phyloP scores from a whole-genome alignment of 1,284 basidiomycete species.

The Boletus holoroseus region DNA sequence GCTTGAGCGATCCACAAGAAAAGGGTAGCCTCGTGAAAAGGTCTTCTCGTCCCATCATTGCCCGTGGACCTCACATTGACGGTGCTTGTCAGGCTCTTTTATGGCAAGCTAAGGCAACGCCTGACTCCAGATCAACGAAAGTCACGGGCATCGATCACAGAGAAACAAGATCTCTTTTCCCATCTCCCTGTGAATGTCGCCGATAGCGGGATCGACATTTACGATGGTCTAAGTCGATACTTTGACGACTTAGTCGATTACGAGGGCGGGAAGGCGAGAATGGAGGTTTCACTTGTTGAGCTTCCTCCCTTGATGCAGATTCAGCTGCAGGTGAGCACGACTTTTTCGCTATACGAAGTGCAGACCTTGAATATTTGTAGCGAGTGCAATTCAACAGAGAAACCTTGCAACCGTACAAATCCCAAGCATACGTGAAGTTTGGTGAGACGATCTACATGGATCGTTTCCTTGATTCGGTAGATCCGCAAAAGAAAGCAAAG shows the following conservation, averaged over 20 bases:
- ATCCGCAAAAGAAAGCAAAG: conserved; percentile 62
- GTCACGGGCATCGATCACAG: conserved; percentile 60
- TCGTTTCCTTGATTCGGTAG: conserved; percentile 79
- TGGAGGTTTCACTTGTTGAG: conserved; percentile 84
- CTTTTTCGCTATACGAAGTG: background rate
- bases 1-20: conserved; percentile 47
- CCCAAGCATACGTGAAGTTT: conserved; percentile 92
- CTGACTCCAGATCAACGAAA: conserved; percentile 47
- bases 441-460: conserved; percentile 86
- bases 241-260: conserved; percentile 90
- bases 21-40: conserved; percentile 76
- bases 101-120: conserved; percentile 79
- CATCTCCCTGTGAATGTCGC: conserved; percentile 92
- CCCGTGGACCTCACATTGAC: conserved; percentile 2
- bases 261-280: conserved; percentile 78
- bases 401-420: conserved; percentile 87
- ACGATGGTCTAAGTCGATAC: conserved; percentile 90
- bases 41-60: conserved; percentile 35
- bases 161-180: conserved; percentile 89
- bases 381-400: conserved; percentile 95
- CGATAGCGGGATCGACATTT: conserved; percentile 82
- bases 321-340: conserved; percentile 73
- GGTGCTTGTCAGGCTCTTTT: conserved; percentile 63
- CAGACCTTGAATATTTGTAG: conserved; percentile 37
- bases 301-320: conserved; percentile 91